Evolutionary conservation across 805 yeast genomes (phyloP).

Genomic region (Lachancea lanzarotensis): DNA sequence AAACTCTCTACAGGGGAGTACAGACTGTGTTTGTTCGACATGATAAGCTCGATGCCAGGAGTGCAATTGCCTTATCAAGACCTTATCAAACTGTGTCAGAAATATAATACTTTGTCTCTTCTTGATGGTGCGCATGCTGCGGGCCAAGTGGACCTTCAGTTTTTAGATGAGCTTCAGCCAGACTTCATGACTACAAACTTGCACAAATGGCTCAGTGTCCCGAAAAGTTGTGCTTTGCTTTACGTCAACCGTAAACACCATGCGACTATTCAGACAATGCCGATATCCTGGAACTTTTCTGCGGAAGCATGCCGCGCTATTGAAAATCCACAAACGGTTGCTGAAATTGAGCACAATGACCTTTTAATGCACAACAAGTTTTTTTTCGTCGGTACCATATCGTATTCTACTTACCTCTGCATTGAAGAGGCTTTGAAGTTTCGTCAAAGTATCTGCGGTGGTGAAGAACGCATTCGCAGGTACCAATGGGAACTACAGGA

Average conservation of each 20-base stretch:
- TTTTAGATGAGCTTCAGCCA: slow-evolving; percentile 39
- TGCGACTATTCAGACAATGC: slow-evolving; percentile 45
- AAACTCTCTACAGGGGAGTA: slow-evolving; percentile 25
- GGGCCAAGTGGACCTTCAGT: slow-evolving; percentile 45
- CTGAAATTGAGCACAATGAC: slow-evolving; percentile 15
- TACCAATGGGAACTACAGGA: slow-evolving; percentile 44
- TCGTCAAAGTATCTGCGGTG: slow-evolving; percentile 44
- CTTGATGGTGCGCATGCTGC: slow-evolving; percentile 71
- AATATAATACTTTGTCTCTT: slow-evolving; percentile 44
- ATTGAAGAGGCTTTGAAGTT: slow-evolving; percentile 49
- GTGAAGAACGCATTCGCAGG: slow-evolving; percentile 44
- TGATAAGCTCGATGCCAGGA: slow-evolving; percentile 61
- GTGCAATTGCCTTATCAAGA: slow-evolving; percentile 49
- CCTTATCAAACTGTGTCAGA: slow-evolving; percentile 40
- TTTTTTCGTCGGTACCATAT: slow-evolving; percentile 44
- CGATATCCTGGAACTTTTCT: slow-evolving; percentile 42
- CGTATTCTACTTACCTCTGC: slow-evolving; percentile 38
- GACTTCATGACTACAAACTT: slow-evolving; percentile 58
- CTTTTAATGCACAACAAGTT: slow-evolving; percentile 40
- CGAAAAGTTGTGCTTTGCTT: slow-evolving; percentile 52
- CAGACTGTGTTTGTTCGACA: slow-evolving; percentile 47
- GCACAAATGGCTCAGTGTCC: slow-evolving; percentile 63
- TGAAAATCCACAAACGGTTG: slow-evolving; percentile 7
- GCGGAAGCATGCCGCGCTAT: slow-evolving; percentile 7
- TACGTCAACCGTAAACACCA: slow-evolving; percentile 52